Evolutionary conservation across 768 basidiomycete species (phyloP).

Genomic region (Sarcodon sp.): DNA sequence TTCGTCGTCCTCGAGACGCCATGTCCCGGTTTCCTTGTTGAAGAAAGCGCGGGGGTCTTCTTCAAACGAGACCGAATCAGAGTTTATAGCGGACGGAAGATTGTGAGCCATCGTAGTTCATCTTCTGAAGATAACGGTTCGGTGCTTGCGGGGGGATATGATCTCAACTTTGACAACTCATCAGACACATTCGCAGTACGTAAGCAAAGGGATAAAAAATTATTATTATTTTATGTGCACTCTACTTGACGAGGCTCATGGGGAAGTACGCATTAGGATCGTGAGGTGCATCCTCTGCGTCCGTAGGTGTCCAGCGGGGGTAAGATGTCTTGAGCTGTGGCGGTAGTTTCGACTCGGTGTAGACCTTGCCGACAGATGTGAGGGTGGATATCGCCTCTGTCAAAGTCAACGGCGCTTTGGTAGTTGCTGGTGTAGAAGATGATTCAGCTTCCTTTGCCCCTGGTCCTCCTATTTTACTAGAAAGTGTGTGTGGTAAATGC

Average conservation of each 20-base stretch:
- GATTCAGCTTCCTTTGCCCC: conserved; percentile 17
- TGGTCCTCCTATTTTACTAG: neutral
- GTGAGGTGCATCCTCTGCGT: conserved; percentile 72
- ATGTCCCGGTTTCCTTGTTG: conserved; percentile 60
- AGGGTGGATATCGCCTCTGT: conserved; percentile 62
- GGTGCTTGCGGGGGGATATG: too few species aligned
- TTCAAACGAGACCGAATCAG: conserved; percentile 54
- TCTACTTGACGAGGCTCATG: conserved; percentile 42
- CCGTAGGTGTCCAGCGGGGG: conserved; percentile 64
- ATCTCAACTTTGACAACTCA: too few species aligned
- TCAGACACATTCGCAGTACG: too few species aligned
- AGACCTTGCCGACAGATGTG: conserved; percentile 40
- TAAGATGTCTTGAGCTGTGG: conserved; percentile 57
- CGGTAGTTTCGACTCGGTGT: conserved; percentile 53
- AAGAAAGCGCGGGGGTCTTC: conserved; percentile 78
- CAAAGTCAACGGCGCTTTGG: conserved; percentile 40
- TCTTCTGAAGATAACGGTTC: neutral
- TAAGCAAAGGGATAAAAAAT: neutral
- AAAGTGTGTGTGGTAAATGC: conserved; percentile 5
- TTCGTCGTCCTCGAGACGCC: conserved; percentile 85
- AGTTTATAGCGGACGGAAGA: conserved; percentile 30
- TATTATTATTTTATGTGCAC: conserved; percentile 3
- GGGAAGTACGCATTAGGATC: conserved; percentile 76
- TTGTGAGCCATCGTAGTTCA: neutral
- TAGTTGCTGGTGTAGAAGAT: conserved; percentile 28